Percentiles rank a stretch among this genome's conserved stretches.
Evolutionary conservation across 2,329 filamentous ascomycete genomes (phyloP).

Genomic region (Curvularia sp.): DNA sequence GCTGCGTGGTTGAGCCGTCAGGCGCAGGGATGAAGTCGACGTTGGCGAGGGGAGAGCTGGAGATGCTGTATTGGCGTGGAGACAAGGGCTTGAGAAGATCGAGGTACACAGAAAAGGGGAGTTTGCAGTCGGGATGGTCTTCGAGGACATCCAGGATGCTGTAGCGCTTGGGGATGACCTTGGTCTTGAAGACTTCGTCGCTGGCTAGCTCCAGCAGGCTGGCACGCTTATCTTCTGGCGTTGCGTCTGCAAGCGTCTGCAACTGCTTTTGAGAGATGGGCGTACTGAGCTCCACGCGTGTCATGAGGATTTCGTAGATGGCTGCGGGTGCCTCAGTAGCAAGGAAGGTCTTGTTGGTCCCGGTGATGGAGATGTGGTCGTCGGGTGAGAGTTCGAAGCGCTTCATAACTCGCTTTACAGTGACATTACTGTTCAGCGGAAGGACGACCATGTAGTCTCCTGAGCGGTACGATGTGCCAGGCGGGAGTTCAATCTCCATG

Average conservation of each 20-base stretch:
- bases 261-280: slow-evolving; percentile 18
- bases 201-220: slow-evolving; percentile 5
- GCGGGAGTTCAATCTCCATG: slow-evolving; percentile 39
- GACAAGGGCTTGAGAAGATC: slow-evolving; percentile 14
- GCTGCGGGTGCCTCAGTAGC: slow-evolving; percentile 4
- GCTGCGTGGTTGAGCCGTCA: slow-evolving; percentile 2
- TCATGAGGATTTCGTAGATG: slow-evolving; percentile 15
- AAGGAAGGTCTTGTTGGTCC: slow-evolving; percentile 14
- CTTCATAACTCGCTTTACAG: slow-evolving; percentile 25
- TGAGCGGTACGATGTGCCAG: slow-evolving; percentile 64
- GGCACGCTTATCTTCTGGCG: slow-evolving; percentile 10
- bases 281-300: slow-evolving; percentile 14
- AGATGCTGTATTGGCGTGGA: slow-evolving; percentile 56
- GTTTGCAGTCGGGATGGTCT: slow-evolving; percentile 9
- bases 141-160: slow-evolving; percentile 15
- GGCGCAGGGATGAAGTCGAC: slow-evolving; percentile 25
- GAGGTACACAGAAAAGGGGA: slow-evolving; percentile 9
- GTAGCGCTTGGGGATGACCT: slow-evolving; percentile 12
- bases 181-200: slow-evolving; percentile 10
- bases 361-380: slow-evolving; percentile 17
- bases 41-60: slow-evolving; percentile 70
- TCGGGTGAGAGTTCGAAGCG: slow-evolving; percentile 21
- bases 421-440: slow-evolving; percentile 63
- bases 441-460: slow-evolving; percentile 78
- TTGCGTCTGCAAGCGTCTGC: slow-evolving; percentile 6